Evolutionary conservation across 331 rosid genomes (phyloP).

Genomic region (Dryas integrifolia): DNA sequence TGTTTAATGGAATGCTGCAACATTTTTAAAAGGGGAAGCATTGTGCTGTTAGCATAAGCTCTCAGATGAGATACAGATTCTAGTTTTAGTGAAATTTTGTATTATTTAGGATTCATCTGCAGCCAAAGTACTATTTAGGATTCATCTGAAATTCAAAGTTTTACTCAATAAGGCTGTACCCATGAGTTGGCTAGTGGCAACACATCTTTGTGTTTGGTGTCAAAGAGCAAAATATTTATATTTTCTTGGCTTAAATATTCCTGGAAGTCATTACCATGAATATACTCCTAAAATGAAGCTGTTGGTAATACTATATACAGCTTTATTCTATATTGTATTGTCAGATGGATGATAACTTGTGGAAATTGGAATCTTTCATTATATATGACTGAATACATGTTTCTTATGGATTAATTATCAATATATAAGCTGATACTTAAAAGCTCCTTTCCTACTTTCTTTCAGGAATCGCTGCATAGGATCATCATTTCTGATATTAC

Average conservation of each 20-base stretch:
- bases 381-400: not conserved
- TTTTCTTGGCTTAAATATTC: too few species aligned
- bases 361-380: not conserved
- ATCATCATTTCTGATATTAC: slow-evolving; percentile 53
- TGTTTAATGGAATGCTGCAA: not conserved
- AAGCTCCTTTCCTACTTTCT: slow-evolving; percentile 25
- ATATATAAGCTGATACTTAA: slow-evolving; percentile 26
- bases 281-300: not conserved
- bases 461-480: slow-evolving; percentile 82
- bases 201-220: not conserved
- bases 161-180: not conserved
- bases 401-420: not conserved
- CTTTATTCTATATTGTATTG: not conserved
- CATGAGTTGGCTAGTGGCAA: not conserved
- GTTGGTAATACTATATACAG: not conserved
- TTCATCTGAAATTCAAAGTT: too few species aligned
- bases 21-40: not conserved
- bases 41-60: not conserved
- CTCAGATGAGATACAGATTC: not conserved
- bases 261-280: not conserved
- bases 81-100: not conserved
- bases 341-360: not conserved
- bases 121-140: too few species aligned
- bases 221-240: not conserved
- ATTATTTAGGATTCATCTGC: too few species aligned